phyloP scores from a whole-genome alignment of 2,329 filamentous ascomycete genomes.

The Diaporthe velutina region DNA sequence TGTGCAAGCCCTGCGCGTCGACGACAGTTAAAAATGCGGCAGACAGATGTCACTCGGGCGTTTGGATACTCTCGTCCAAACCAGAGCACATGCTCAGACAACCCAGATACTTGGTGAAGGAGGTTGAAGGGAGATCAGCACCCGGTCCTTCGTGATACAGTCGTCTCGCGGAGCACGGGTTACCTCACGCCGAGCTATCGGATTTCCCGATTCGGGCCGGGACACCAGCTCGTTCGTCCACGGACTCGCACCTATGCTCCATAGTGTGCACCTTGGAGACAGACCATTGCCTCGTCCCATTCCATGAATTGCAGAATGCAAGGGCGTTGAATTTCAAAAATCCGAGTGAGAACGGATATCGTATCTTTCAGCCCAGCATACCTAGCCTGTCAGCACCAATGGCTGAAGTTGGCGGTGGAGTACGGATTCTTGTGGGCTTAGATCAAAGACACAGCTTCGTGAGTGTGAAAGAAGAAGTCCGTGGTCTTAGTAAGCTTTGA shows the following conservation, averaged over 20 bases:
- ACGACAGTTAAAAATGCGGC: not conserved
- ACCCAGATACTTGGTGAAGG: not conserved
- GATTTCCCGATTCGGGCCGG: constrained; percentile 11
- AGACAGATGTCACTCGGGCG: not conserved
- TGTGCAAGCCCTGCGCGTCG: not conserved
- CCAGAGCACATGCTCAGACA: not conserved
- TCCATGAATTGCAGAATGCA: not conserved
- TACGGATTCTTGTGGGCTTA: not conserved
- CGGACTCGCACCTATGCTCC: not conserved
- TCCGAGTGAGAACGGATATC: not conserved
- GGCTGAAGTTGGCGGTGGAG: not conserved
- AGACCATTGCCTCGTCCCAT: too few species aligned
- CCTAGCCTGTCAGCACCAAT: constrained; percentile 3
- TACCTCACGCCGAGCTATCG: not conserved
- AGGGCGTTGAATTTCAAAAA: not conserved
- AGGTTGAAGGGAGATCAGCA: not conserved
- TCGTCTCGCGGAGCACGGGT: not conserved
- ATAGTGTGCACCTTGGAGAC: not conserved
- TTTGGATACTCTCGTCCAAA: not conserved
- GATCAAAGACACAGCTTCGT: not conserved
- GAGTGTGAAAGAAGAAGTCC: not conserved
- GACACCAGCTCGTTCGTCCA: not conserved
- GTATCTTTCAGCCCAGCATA: not conserved
- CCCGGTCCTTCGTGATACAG: not conserved
- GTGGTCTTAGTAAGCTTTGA: not conserved